Evolutionary conservation across 2,329 filamentous ascomycete genomes (phyloP).

Genomic region (Emergomyces pasteurianus): DNA sequence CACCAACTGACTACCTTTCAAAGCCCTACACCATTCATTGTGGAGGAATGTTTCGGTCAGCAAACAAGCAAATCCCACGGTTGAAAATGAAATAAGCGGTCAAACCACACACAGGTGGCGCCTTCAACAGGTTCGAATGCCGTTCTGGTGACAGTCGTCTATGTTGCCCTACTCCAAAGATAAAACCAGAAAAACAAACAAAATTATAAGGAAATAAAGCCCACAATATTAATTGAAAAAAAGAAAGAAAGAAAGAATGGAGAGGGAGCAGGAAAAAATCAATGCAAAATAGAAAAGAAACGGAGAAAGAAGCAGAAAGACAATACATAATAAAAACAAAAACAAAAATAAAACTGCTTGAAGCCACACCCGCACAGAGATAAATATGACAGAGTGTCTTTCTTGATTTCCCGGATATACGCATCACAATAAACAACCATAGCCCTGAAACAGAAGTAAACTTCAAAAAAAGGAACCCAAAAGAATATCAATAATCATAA

Average conservation of each 20-base stretch:
- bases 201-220: not conserved
- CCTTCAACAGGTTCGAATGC: not conserved
- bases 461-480: not conserved
- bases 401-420: not conserved
- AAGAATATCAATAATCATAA: not conserved
- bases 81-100: not conserved
- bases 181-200: not conserved
- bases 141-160: not conserved
- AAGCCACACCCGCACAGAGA: not conserved
- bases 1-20: not conserved
- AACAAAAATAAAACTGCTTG: not conserved
- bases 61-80: not conserved
- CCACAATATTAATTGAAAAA: not conserved
- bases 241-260: no score
- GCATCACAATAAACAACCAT: not conserved
- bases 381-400: not conserved
- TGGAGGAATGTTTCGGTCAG: not conserved
- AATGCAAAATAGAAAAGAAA: not conserved
- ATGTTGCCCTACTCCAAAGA: not conserved
- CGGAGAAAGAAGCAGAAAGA: not conserved
- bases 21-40: not conserved
- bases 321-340: not conserved
- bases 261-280: not conserved
- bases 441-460: not conserved
- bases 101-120: not conserved